phyloP scores from a whole-genome alignment of 495 filamentous ascomycete genomes.

The Lineolata rhizophorae region DNA sequence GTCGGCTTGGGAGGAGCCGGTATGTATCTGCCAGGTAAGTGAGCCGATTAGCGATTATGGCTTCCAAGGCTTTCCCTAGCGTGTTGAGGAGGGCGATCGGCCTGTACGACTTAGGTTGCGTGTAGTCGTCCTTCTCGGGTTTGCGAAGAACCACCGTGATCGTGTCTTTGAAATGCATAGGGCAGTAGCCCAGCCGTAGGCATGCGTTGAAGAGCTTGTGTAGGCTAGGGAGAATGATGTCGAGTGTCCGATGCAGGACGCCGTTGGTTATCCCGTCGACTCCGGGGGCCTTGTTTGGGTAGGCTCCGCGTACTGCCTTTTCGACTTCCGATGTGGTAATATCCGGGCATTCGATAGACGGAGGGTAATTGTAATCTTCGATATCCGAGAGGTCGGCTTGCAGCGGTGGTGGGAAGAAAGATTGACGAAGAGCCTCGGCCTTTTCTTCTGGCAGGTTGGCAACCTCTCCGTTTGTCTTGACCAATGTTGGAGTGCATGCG shows the following conservation, averaged over 20 bases:
- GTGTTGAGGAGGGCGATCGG: constrained; percentile 18
- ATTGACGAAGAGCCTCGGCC: constrained; percentile 4
- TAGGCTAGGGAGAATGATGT: constrained; percentile 2
- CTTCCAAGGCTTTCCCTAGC: constrained; percentile 16
- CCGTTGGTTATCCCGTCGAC: constrained; percentile 10
- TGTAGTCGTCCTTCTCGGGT: constrained; percentile 12
- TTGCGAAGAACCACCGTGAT: constrained; percentile 18
- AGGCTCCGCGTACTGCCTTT: constrained; percentile 6
- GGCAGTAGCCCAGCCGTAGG: constrained; percentile 9
- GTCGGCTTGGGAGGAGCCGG: constrained; percentile 8
- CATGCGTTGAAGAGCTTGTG: not conserved
- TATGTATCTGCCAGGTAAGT: constrained; percentile 9
- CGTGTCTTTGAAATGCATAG: constrained; percentile 10
- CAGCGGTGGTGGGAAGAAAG: constrained; percentile 12
- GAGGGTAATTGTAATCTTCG: constrained; percentile 4
- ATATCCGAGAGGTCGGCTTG: constrained; percentile 13
- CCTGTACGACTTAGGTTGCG: constrained; percentile 13
- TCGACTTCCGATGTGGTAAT: constrained; percentile 9
- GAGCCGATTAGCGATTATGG: constrained; percentile 10
- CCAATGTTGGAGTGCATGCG: not conserved
- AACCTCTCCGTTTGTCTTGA: not conserved
- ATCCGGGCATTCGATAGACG: constrained; percentile 6
- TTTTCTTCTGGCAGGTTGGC: constrained; percentile 4
- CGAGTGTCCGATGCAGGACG: constrained; percentile 4
- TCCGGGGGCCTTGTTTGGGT: constrained; percentile 14